phyloP scores from a whole-genome alignment of 1,284 basidiomycete species.

The Malassezia vespertilionis region DNA sequence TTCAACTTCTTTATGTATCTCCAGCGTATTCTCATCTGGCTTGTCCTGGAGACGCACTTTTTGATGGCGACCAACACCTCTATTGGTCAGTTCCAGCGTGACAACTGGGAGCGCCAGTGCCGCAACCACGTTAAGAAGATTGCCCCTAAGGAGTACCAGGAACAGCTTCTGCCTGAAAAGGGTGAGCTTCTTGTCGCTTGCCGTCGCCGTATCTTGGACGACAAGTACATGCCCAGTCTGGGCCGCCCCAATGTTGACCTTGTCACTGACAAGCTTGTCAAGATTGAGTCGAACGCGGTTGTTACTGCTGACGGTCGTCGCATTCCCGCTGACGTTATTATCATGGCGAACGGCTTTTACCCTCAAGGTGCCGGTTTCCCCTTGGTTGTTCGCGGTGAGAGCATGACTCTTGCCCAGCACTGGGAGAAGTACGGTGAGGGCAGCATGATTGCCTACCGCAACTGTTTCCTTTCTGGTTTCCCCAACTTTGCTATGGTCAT shows the following conservation, averaged over 20 bases:
- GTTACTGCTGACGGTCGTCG: constrained; percentile 28
- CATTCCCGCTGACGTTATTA: constrained; percentile 42
- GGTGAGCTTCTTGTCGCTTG: constrained; percentile 36
- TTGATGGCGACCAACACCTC: constrained; percentile 24
- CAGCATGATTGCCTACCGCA: constrained; percentile 32
- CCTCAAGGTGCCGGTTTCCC: constrained; percentile 30
- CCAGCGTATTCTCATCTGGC: constrained; percentile 31
- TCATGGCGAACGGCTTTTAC: constrained; percentile 43
- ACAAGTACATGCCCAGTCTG: constrained; percentile 32
- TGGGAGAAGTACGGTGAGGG: constrained; percentile 35
- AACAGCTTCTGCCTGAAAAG: constrained; percentile 30
- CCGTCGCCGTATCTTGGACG: constrained; percentile 41
- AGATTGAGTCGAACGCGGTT: constrained; percentile 36
- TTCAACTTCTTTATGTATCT: constrained; percentile 25
- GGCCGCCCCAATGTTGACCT: constrained; percentile 31
- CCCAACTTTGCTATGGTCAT: constrained; percentile 40
- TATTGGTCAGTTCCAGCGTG: constrained; percentile 21
- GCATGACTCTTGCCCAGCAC: constrained; percentile 29
- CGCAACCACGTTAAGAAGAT: constrained; percentile 27
- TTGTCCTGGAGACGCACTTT: constrained; percentile 34
- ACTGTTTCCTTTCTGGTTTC: constrained; percentile 31
- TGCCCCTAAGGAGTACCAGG: constrained; percentile 40
- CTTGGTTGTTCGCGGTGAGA: constrained; percentile 27
- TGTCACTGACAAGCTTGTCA: constrained; percentile 22
- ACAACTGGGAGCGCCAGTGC: constrained; percentile 27